phyloP scores from a whole-genome alignment of 2,329 filamentous ascomycete species.

The Colletotrichum gigasporum region DNA sequence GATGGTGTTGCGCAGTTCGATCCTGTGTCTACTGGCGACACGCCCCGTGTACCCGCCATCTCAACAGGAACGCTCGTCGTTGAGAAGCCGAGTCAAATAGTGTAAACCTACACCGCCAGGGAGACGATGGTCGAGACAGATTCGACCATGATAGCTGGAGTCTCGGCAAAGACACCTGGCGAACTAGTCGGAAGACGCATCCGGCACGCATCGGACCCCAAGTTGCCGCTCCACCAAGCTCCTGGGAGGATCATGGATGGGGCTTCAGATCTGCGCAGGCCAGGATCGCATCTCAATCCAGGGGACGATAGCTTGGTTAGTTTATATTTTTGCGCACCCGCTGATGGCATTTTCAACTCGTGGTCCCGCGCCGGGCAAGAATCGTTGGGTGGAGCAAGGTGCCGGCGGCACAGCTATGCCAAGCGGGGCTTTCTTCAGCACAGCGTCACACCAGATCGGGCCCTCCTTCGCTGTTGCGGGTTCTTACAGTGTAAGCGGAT shows the following conservation, averaged over 20 bases:
- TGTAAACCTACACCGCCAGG: slow-evolving; percentile 27
- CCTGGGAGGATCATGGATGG: neutral
- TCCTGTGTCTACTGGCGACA: slow-evolving; percentile 17
- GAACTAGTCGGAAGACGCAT: slow-evolving; percentile 22
- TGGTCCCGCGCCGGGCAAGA: neutral
- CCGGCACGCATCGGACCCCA: slow-evolving; percentile 17
- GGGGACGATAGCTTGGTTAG: too few relatives aligned
- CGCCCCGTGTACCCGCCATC: slow-evolving; percentile 21
- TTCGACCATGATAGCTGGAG: slow-evolving; percentile 3
- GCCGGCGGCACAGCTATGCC: slow-evolving; percentile 3
- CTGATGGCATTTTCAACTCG: neutral
- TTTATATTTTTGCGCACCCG: neutral
- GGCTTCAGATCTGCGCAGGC: neutral
- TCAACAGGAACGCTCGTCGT: slow-evolving; percentile 30
- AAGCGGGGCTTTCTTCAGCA: slow-evolving; percentile 26
- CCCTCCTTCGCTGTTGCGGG: slow-evolving; percentile 2
- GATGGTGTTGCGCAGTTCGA: slow-evolving; percentile 11
- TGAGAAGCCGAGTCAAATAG: slow-evolving; percentile 22
- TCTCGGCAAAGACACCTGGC: slow-evolving; percentile 30
- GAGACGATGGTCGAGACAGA: slow-evolving; percentile 19
- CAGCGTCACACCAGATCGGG: slow-evolving; percentile 22
- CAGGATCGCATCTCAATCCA: too few relatives aligned
- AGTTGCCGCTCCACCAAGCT: slow-evolving; percentile 9
- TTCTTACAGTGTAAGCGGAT: slow-evolving; percentile 10
- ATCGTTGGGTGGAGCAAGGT: neutral